These are phyloP conservation scores for Xylaria sp. DNA, from an alignment of 495 filamentous ascomycete species.

Conservation along the genomic window DNA sequence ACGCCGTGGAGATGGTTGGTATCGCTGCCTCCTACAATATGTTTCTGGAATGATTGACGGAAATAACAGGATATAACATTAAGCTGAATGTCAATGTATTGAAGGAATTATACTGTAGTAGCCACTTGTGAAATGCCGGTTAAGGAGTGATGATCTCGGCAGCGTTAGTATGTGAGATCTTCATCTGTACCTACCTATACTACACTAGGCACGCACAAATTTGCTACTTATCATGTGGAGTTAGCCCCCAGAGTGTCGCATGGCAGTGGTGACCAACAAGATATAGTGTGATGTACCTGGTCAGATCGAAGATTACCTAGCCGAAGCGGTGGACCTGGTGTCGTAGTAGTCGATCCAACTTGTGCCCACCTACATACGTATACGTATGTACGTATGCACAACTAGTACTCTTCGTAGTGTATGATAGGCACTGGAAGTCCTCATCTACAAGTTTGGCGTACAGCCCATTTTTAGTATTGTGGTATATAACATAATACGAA, in stretches of 20 bases:
- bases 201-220: neutral
- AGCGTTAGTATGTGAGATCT: slow-evolving; percentile 18
- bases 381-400: neutral
- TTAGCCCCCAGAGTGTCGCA: slow-evolving; percentile 10
- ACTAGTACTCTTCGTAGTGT: neutral
- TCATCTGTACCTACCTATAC: slow-evolving; percentile 10
- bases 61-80: slow-evolving; percentile 19
- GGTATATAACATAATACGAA: neutral
- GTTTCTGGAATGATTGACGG: neutral
- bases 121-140: slow-evolving; percentile 14
- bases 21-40: slow-evolving; percentile 7
- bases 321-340: slow-evolving; percentile 16
- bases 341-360: slow-evolving; percentile 18
- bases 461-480: neutral
- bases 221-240: slow-evolving; percentile 17
- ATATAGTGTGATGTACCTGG: slow-evolving; percentile 23
- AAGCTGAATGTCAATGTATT: neutral
- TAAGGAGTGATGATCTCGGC: slow-evolving; percentile 23
- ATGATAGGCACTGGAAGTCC: neutral
- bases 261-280: slow-evolving; percentile 22
- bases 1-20: neutral
- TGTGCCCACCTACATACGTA: neutral
- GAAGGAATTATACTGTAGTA: slow-evolving; percentile 8
- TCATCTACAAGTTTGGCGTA: neutral
- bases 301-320: slow-evolving; percentile 28